phyloP scores from a whole-genome alignment of 2,329 filamentous ascomycete genomes.

The Aureobasidium sp. region DNA sequence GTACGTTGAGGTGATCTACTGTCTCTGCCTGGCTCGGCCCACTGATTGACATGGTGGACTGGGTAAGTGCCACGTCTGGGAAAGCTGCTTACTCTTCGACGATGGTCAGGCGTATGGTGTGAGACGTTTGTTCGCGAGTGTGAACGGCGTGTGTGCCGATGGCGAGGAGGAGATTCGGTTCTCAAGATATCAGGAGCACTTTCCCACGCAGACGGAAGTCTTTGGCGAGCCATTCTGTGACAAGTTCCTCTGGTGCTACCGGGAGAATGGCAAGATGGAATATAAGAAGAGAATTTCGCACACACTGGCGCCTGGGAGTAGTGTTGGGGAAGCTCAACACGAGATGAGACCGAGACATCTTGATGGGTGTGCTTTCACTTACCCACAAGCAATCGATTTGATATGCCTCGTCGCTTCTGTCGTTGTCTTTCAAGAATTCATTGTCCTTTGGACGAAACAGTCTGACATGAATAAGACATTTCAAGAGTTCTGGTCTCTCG shows the following conservation, averaged over 20 bases:
- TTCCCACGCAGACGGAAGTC: background rate
- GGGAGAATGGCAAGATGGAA: background rate
- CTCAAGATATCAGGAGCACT: background rate
- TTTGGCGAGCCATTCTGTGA: background rate
- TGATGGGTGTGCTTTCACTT: background rate
- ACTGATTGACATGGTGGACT: background rate
- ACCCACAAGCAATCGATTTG: background rate
- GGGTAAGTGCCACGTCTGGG: constrained; percentile 1
- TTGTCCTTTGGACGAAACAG: background rate
- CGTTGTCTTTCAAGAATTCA: background rate
- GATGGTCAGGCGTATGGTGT: background rate
- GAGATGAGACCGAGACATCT: background rate
- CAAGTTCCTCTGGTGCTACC: no score
- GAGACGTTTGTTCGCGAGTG: background rate
- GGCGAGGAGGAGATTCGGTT: background rate
- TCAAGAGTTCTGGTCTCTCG: background rate
- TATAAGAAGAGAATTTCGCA: background rate
- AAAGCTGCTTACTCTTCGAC: background rate
- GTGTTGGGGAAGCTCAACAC: background rate
- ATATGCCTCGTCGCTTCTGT: background rate
- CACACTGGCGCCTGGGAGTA: background rate
- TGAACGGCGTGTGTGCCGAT: background rate
- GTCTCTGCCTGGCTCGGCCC: background rate
- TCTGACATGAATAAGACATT: background rate
- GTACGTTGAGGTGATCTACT: background rate